Conservation (phyloP, 257 asterid genomes). For the Solanum chilense region DNA sequence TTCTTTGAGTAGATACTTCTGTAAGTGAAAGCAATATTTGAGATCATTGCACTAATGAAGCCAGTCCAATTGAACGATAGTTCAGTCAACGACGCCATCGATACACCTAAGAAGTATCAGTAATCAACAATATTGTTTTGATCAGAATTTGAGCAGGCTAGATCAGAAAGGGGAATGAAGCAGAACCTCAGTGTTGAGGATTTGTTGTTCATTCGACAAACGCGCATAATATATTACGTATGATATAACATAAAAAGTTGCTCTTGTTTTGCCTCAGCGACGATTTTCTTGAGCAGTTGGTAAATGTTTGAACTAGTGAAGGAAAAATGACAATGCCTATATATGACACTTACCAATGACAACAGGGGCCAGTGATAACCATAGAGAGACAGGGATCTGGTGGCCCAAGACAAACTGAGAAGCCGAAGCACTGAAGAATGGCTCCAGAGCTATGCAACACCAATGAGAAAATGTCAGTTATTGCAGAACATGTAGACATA, state of each 20-base stretch:
- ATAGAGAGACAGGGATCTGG: conserved; percentile 58
- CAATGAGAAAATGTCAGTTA: background rate
- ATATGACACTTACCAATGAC: conserved; percentile 52
- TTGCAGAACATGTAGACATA: background rate
- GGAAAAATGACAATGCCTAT: background rate
- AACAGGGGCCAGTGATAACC: conserved; percentile 95
- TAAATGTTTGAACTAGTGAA: background rate
- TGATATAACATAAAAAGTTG: background rate
- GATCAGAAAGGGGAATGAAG: background rate
- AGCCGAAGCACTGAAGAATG: conserved; percentile 98
- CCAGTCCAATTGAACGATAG: conserved; percentile 97
- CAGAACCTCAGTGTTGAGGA: background rate
- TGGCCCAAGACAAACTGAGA: conserved; percentile 97
- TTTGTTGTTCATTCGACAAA: background rate
- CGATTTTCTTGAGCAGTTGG: background rate
- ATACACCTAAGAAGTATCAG: conserved; percentile 59
- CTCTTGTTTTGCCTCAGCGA: background rate
- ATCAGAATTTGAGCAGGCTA: background rate
- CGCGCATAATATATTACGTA: background rate
- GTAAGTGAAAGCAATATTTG: conserved; percentile 96
- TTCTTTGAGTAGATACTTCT: conserved; percentile 97
- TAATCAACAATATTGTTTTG: background rate
- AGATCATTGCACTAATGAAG: conserved; percentile 95
- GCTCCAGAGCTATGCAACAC: conserved; percentile 78
- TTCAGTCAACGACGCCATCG: conserved; percentile 96